Conservation (phyloP, 345 rosid genomes). For the Cochlearia excelsa region DNA sequence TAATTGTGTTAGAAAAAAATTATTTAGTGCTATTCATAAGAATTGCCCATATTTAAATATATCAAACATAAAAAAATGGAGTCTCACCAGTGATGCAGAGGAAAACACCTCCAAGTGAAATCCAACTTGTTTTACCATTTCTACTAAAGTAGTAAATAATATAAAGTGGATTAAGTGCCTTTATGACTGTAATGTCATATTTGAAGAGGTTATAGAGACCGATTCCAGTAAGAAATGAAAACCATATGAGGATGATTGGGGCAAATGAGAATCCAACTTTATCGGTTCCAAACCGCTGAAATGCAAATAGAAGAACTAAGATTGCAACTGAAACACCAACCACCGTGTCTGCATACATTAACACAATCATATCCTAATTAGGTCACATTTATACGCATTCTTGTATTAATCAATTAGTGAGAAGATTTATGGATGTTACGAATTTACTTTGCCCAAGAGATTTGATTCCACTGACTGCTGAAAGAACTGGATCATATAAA, state of each 20-base stretch:
- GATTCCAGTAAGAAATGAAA: slow-evolving; percentile 47
- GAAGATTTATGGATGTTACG: neutral
- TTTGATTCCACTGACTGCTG: slow-evolving; percentile 69
- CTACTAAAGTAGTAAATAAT: slow-evolving; percentile 52
- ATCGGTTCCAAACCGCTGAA: slow-evolving; percentile 68
- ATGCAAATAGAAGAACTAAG: slow-evolving; percentile 45
- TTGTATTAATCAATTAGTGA: neutral
- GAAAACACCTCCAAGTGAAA: slow-evolving; percentile 71
- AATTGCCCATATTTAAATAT: too few relatives aligned
- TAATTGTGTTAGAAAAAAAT: too few relatives aligned
- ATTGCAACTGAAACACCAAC: slow-evolving; percentile 62
- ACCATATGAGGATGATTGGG: slow-evolving; percentile 64
- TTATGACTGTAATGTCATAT: slow-evolving; percentile 51
- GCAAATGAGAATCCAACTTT: slow-evolving; percentile 69
- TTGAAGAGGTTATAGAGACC: slow-evolving; percentile 65
- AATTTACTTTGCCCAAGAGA: slow-evolving; percentile 58
- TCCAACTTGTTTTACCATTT: slow-evolving; percentile 50
- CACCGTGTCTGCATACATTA: slow-evolving; percentile 49
- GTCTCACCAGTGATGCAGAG: slow-evolving; percentile 64
- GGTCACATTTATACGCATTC: neutral
- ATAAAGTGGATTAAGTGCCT: slow-evolving; percentile 65
- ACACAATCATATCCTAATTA: neutral
- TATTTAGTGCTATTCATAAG: too few relatives aligned
- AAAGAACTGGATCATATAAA: slow-evolving; percentile 49
- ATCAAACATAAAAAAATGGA: neutral